Percentiles rank a stretch among this genome's conserved stretches.
Evolutionary conservation across 805 yeast species (phyloP).

Genomic region (Peterozyma toletana): DNA sequence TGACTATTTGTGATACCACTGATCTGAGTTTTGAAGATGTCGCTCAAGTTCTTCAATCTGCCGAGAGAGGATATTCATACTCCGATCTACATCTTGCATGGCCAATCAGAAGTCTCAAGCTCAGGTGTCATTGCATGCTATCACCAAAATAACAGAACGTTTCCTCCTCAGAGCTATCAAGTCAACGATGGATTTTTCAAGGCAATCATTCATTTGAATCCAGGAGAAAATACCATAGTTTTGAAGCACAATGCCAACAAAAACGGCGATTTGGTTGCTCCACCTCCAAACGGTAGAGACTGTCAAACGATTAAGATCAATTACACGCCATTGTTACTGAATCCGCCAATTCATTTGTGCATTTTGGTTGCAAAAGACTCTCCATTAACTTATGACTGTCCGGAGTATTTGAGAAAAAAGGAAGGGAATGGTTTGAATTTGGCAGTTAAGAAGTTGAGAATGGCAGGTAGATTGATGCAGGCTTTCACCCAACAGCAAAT

Average conservation of each 20-base stretch:
- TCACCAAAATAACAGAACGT: conserved; percentile 31
- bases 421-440: conserved; percentile 65
- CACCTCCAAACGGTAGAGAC: too few relatives aligned
- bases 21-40: conserved; percentile 10
- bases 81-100: conserved; percentile 45
- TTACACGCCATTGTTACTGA: conserved; percentile 50
- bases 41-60: conserved; percentile 22
- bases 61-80: conserved; percentile 31
- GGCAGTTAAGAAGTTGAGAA: conserved; percentile 67
- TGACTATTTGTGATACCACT: too few relatives aligned
- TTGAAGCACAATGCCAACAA: not conserved
- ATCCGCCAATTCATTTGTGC: conserved; percentile 79
- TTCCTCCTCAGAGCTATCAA: conserved; percentile 69
- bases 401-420: conserved; percentile 33
- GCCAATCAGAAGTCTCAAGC: conserved; percentile 20
- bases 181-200: conserved; percentile 68
- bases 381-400: conserved; percentile 62
- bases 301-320: conserved; percentile 19
- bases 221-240: conserved; percentile 53
- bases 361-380: conserved; percentile 74
- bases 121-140: conserved; percentile 35
- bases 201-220: conserved; percentile 61
- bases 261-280: conserved; percentile 8
- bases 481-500: conserved; percentile 90
- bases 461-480: conserved; percentile 84